Base-by-base conservation (phyloP, 805 yeast species). In the Wickerhamiella bombiphila region DNA sequence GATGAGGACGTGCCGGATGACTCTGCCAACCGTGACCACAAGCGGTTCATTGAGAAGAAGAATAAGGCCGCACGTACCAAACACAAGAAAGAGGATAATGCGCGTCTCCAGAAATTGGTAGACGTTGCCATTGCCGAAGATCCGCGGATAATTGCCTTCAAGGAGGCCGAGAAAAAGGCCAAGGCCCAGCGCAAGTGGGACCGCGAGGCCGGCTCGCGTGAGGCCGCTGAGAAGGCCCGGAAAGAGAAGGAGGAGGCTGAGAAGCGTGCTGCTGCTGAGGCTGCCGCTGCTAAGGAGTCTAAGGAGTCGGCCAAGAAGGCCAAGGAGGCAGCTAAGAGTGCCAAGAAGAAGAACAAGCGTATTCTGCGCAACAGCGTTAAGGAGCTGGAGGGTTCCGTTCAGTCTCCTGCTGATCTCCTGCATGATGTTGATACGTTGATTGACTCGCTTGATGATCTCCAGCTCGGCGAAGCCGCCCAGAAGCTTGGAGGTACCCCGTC, bases 1-100 rank as follows among this genome's bases (percentile, higher is more conserved):
- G 98, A 91, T 59, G 98, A 91, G 69, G 98, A 91, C 58, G 95
- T 86, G 55, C 98, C 98, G 51, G 98, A 91, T 68, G 98, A 91
- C 65, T 81, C 96, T 41, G 80, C 94, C 44, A 91, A 91, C 76
- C 85, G 98, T 72, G 98, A 91, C 62, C 94, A 91, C 74, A 91
- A 91, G 70, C 93, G 98, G 68, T 81, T 83, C 70, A 78, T 86
- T 51, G 98, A 91, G 68, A 83, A 88, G 70, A 91, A 91, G 72
- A 91, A 91, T 70, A 74, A 81, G 63, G 85, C 94, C 50, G 82
- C 93, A 42, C 81, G 98, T 70, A 80, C 82, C 70, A 91, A 88
- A 80, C 80, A 74, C 70, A 91, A 91, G 79, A 85, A 88, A 56
- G 96, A 91, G 58, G 98, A 91, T 64, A 88, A 78, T 68, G 80